Evolutionary conservation across 2,329 filamentous ascomycete species (phyloP).

Genomic region (Colletotrichum sp.): DNA sequence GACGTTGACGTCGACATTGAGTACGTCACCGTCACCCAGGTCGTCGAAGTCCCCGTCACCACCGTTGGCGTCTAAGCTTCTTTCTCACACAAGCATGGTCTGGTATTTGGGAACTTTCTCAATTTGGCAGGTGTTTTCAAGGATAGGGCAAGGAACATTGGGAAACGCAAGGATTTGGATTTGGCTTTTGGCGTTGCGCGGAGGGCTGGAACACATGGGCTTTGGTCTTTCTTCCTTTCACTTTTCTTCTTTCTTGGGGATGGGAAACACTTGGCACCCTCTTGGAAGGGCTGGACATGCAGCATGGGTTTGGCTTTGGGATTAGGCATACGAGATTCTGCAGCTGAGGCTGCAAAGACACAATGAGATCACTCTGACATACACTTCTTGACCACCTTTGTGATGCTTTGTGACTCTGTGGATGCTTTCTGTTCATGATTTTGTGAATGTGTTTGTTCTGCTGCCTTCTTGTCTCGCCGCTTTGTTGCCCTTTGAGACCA

Average conservation of each 20-base stretch:
- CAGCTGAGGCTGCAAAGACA: neutral
- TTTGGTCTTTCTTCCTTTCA: neutral
- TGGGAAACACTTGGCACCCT: neutral
- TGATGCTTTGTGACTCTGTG: neutral
- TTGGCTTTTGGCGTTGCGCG: neutral
- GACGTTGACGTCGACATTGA: neutral
- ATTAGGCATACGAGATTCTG: neutral
- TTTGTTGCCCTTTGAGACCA: neutral
- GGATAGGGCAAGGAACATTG: neutral
- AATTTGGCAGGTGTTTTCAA: neutral
- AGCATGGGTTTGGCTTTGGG: neutral
- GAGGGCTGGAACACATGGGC: neutral
- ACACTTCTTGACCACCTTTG: neutral
- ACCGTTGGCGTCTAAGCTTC: neutral
- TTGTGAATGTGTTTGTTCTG: neutral
- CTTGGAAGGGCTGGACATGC: neutral
- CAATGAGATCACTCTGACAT: neutral
- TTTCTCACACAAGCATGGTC: neutral
- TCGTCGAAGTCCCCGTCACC: neutral
- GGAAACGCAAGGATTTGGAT: neutral
- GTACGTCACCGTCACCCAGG: neutral
- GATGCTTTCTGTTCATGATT: neutral
- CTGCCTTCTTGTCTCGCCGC: rapidly evolving
- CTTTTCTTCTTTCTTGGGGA: neutral
- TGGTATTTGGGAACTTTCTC: neutral